Percentiles rank a stretch among this genome's conserved stretches.
Conservation (phyloP, 2,329 filamentous ascomycete species). For the Aspergillus sclerotialis region DNA sequence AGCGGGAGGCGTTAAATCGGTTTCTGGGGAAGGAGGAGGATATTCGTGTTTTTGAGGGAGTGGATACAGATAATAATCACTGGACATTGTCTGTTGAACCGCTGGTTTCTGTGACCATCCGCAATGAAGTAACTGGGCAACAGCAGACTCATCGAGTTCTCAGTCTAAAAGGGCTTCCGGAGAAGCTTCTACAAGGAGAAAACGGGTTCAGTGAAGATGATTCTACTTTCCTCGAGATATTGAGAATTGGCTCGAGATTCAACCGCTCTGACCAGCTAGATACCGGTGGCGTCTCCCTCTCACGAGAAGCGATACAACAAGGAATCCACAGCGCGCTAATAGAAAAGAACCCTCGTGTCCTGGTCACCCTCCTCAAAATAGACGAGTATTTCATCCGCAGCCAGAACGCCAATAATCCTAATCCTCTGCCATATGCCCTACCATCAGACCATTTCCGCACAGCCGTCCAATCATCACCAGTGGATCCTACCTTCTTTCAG, state of each 20-base stretch:
- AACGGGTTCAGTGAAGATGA: conserved; percentile 24
- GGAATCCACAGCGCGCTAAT: conserved; percentile 35
- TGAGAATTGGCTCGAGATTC: conserved; percentile 26
- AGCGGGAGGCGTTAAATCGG: conserved; percentile 11
- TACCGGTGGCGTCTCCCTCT: conserved; percentile 14
- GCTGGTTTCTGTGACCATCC: conserved; percentile 14
- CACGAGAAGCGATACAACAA: conserved; percentile 27
- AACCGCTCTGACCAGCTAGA: conserved; percentile 7
- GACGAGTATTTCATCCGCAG: conserved; percentile 24
- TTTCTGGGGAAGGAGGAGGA: conserved; percentile 16
- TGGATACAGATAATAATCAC: conserved; percentile 3
- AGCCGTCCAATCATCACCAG: conserved; percentile 18
- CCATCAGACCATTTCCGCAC: conserved; percentile 28
- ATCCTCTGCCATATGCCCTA: conserved; percentile 16
- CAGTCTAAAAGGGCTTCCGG: conserved; percentile 17
- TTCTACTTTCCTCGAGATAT: conserved; percentile 27
- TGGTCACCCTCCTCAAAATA: conserved; percentile 31
- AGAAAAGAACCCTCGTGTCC: conserved; percentile 22
- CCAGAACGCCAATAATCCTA: conserved; percentile 1
- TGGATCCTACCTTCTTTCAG: conserved; percentile 22
- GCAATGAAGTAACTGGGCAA: conserved; percentile 5
- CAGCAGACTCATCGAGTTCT: conserved; percentile 10
- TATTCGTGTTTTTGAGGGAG: conserved; percentile 11
- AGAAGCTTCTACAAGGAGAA: conserved; percentile 21
- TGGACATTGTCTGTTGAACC: conserved; percentile 18